Base-by-base conservation (phyloP, 306 rosid genomes). In the Rubus idaeus region DNA sequence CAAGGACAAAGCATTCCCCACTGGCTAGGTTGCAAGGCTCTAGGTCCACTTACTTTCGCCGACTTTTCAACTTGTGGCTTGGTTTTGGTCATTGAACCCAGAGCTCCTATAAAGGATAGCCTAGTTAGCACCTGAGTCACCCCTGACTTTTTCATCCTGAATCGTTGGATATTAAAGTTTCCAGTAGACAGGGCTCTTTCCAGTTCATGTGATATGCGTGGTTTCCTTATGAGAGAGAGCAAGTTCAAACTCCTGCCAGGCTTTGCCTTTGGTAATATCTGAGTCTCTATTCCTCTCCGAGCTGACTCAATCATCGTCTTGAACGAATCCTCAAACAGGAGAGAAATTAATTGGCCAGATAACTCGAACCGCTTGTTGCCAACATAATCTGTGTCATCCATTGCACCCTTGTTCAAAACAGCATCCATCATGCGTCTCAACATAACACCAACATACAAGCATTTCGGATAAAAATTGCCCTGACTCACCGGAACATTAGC, bases 1-100 rank as follows among this genome's bases (percentile, higher is more conserved):
- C 98, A 94, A 26, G 98, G 98, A 80, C 98, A 94, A 77, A 90
- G 98, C 98, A 90, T 91, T 55, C 98, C 98, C 98, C 98, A 94
- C 93, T 93, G 96, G 79, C 98, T 93, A 78, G 98, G 98, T 81
- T 93, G 98, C 87, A 93, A 88, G 62, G 98, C 92, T 84, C 98
- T 82, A 46, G 98, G 96, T 73, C 95, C 98, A 78, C 96, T 93
- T 23, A 93, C 96, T 89, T 93, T 93, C 81, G 90, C 80, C 20
- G 98, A 91, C 89, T 91, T 94, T 89, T 94, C 97, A 83, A 94
- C 92, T 74, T 91, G 98, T 11, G 96, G 98, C 46, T 84, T 64
- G 65, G 92, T 82, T 87, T 97, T 89, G 39, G 98, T 94, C 97
- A 94, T 86, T 67, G 89, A 94, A 50, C 98, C 98, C 76, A 93